These are phyloP conservation scores for Xylaria cubensis DNA, from an alignment of 495 filamentous ascomycete species.

Conservation along the genomic window DNA sequence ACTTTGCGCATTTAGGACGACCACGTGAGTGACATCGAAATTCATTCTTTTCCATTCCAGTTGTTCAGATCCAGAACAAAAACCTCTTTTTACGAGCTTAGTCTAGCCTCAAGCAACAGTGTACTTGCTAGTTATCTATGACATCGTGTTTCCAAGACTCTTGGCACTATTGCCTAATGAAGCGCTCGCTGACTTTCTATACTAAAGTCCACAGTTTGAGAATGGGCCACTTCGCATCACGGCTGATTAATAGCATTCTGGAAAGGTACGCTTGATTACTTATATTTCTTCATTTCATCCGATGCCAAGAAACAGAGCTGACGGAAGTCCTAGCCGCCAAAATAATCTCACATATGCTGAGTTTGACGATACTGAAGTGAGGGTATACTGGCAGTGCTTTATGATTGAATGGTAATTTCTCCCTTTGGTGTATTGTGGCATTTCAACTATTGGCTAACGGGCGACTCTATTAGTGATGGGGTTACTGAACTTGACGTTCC, in stretches of 20 bases:
- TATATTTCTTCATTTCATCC: not conserved
- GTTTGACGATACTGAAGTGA: constrained; percentile 39
- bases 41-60: not conserved
- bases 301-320: constrained; percentile 17
- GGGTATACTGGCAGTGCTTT: constrained; percentile 48
- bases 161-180: not conserved
- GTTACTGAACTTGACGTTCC: constrained; percentile 45
- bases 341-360: constrained; percentile 32
- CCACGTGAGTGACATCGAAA: constrained; percentile 28
- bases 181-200: constrained; percentile 5
- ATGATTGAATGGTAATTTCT: constrained; percentile 44
- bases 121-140: not conserved
- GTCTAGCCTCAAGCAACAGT: not conserved
- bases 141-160: not conserved
- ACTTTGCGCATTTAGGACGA: constrained; percentile 45
- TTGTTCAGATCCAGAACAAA: not conserved
- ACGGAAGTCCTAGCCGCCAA: constrained; percentile 32
- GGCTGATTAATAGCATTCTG: constrained; percentile 37
- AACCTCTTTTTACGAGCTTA: not conserved
- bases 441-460: constrained; percentile 19
- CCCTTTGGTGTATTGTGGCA: not conserved
- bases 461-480: constrained; percentile 34
- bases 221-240: constrained; percentile 43
- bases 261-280: constrained; percentile 34
- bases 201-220: constrained; percentile 41